Conservation (phyloP, 441 rosid genomes). For the Jatropha podagrica region DNA sequence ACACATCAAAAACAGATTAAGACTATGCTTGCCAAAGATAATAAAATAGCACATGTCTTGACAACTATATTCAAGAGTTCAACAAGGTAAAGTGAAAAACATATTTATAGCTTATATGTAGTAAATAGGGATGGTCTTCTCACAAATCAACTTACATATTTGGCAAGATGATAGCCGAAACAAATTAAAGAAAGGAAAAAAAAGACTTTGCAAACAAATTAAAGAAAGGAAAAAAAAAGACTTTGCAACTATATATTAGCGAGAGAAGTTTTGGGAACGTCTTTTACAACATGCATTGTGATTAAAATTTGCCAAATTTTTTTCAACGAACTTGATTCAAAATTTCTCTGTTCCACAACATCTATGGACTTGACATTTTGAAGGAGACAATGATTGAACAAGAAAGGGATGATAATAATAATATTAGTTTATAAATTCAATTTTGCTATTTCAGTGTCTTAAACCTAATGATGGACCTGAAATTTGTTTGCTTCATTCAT, state of each 20-base stretch:
- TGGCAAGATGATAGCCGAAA: background rate
- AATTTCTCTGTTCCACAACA: background rate
- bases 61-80: background rate
- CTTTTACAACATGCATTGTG: background rate
- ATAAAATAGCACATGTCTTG: background rate
- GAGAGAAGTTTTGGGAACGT: background rate
- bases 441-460: too few relatives aligned
- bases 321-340: background rate
- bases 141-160: background rate
- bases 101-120: background rate
- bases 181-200: background rate
- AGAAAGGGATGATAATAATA: too few relatives aligned
- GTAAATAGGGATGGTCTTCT: background rate
- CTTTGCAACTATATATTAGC: background rate
- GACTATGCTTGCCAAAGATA: slow-evolving; percentile 2
- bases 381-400: slow-evolving; percentile 1
- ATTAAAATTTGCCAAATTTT: too few relatives aligned
- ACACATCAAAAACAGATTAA: slow-evolving; percentile 17
- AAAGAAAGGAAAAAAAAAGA: background rate
- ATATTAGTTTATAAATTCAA: too few relatives aligned
- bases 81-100: background rate
- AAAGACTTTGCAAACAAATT: background rate
- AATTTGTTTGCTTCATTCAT: too few relatives aligned
- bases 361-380: slow-evolving; percentile 4
- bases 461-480: too few relatives aligned